A percentile compares a stretch with the other conserved stretches of the same genome.
phyloP scores from a whole-genome alignment of 139 green algal genomes.

The Bryopsis sp. region DNA sequence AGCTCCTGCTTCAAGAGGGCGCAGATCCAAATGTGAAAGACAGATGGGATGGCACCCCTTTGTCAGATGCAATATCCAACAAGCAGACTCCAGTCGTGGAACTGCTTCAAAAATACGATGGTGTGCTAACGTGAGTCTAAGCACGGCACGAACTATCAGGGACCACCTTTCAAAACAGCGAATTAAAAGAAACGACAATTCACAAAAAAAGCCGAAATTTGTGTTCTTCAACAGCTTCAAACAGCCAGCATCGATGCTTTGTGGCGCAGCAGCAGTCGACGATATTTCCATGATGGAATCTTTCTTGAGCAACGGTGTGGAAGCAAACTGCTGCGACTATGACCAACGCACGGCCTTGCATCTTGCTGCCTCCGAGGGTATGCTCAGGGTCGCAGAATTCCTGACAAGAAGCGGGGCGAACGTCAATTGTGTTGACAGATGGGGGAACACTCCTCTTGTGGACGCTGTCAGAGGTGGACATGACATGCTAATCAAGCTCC shows the following conservation, averaged over 20 bases:
- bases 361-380: not conserved
- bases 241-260: too few relatives aligned
- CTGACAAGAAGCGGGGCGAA: not conserved
- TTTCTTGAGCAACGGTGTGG: not conserved
- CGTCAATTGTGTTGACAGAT: not conserved
- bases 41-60: not conserved
- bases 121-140: too few relatives aligned
- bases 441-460: not conserved
- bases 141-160: too few relatives aligned
- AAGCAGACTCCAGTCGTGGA: not conserved
- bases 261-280: too few relatives aligned
- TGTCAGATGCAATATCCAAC: not conserved
- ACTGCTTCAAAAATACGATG: not conserved
- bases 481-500: too few relatives aligned
- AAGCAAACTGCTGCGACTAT: not conserved
- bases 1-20: constrained; percentile 31
- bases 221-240: too few relatives aligned
- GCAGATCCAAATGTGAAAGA: not conserved
- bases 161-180: too few relatives aligned
- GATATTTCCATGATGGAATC: constrained; percentile 4
- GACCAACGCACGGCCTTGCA: not conserved
- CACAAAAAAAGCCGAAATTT: too few relatives aligned
- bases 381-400: not conserved
- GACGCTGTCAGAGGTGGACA: too few relatives aligned
- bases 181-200: too few relatives aligned